Evolutionary conservation across 2,329 filamentous ascomycete genomes (phyloP), one percentile per base, ranked within the genome.

Genomic region (Penicillium sp.): DNA sequence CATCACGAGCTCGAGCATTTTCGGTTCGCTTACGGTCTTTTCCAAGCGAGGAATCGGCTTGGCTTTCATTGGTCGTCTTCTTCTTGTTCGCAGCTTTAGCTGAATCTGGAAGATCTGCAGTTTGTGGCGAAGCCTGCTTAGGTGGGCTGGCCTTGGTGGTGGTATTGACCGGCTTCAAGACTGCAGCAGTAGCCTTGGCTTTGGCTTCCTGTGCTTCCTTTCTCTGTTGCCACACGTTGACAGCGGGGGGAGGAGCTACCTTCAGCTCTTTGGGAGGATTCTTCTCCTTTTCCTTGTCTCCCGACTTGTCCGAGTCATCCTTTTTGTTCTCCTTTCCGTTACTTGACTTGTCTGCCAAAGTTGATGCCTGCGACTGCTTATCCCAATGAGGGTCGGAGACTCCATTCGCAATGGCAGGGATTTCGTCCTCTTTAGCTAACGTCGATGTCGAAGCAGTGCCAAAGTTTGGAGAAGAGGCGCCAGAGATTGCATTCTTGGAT

Each of bases 171-270:
- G 65, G 57, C 58, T 70, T 71, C 18, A 68, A 59, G 7, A 64
- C 57, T 35, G 63, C 58, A 42, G 63, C 64, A 49, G 59, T 65
- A 7, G 72, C 70, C 65, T 79, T 81, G 51, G 68, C 64, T 68
- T 80, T 81, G 40, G 78, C 74, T n/a, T 80, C 73, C 60, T 80
- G 76, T 64, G 85, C 85, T 66, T 91, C 87, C 64, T 82, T 87
- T 56, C 92, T 84, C 73, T 92, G 85, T 61, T 86, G 83, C 93
- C 94, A 99, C 60, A 92, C 79, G 71, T 99, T 99, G 57, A 97
- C 88, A 1, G 84, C 73, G 0, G 94, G 94, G 45, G 89, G 80
- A 28, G 91, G 88, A 18, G 93, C 93, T 59, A 94, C 90, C 47
- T 88, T 87, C 43, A 96, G 79, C 65, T 87, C 82, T 60, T 77